Conservation (phyloP, 164 flowering plant genomes). For the Pachysandra terminalis region DNA sequence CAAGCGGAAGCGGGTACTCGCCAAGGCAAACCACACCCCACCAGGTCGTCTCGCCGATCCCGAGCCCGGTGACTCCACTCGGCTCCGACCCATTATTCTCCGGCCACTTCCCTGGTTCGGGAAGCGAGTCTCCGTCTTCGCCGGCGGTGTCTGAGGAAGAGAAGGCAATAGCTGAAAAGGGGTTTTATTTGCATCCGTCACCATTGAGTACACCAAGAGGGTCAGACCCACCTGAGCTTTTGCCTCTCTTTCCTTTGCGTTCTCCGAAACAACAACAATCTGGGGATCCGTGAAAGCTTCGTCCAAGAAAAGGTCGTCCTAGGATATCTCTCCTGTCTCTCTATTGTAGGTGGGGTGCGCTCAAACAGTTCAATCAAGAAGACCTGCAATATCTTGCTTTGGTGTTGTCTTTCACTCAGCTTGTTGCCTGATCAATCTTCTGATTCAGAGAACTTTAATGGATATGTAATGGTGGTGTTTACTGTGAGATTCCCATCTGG, state of each 20-base stretch:
- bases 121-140: slow-evolving; percentile 30
- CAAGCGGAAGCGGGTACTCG: slow-evolving; percentile 9
- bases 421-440: neutral
- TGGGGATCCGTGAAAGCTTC: slow-evolving; percentile 6
- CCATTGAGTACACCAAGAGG: slow-evolving; percentile 45
- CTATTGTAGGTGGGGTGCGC: neutral
- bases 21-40: slow-evolving; percentile 11
- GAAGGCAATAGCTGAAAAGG: slow-evolving; percentile 40
- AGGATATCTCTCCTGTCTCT: neutral
- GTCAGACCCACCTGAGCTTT: slow-evolving; percentile 42
- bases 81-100: slow-evolving; percentile 29
- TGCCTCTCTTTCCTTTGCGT: slow-evolving; percentile 42
- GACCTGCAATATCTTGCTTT: neutral
- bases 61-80: slow-evolving; percentile 48
- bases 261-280: slow-evolving; percentile 33
- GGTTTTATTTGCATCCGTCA: slow-evolving; percentile 48
- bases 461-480: neutral
- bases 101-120: slow-evolving; percentile 11
- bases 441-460: neutral
- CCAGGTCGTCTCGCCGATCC: slow-evolving; percentile 20
- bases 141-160: slow-evolving; percentile 38
- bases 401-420: neutral
- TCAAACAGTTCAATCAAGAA: neutral
- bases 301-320: neutral
- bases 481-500: neutral